A percentile compares a stretch with the other conserved stretches of the same genome.
Conservation (phyloP, 345 rosid species). For the Camelina laxa region DNA sequence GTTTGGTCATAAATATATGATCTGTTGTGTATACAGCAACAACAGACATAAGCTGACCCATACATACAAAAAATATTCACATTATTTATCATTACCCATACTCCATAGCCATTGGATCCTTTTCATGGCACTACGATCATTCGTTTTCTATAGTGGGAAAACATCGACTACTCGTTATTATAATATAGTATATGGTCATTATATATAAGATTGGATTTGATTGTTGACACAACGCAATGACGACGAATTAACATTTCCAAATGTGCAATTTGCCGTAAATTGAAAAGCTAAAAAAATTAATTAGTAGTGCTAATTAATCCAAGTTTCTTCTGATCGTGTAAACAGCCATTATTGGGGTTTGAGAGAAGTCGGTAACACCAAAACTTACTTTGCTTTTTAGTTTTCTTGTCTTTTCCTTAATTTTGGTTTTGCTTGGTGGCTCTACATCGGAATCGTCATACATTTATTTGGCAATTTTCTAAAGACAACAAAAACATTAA, state of each 20-base stretch:
- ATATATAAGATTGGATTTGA: not conserved
- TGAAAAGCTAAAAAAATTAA: not conserved
- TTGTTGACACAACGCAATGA: not conserved
- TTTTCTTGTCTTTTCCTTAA: constrained; percentile 6
- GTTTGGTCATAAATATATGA: constrained; percentile 36
- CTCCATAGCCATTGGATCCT: constrained; percentile 7
- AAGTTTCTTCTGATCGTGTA: not conserved
- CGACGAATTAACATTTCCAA: not conserved
- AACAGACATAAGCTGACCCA: constrained; percentile 35
- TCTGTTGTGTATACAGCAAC: constrained; percentile 27
- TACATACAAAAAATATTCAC: not conserved
- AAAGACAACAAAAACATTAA: constrained; percentile 7
- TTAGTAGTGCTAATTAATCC: not conserved
- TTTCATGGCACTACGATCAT: constrained; percentile 8
- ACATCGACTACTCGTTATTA: not conserved
- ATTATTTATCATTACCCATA: constrained; percentile 15
- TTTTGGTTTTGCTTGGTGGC: constrained; percentile 14
- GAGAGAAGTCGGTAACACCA: not conserved
- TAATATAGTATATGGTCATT: not conserved
- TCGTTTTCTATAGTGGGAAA: constrained; percentile 24
- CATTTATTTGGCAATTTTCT: not conserved
- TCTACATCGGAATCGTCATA: constrained; percentile 5
- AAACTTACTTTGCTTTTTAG: constrained; percentile 5
- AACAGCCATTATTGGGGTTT: not conserved
- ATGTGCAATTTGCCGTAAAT: not conserved